phyloP scores from a whole-genome alignment of 352 stramenopile species.

The Nothophytophthora sp. region DNA sequence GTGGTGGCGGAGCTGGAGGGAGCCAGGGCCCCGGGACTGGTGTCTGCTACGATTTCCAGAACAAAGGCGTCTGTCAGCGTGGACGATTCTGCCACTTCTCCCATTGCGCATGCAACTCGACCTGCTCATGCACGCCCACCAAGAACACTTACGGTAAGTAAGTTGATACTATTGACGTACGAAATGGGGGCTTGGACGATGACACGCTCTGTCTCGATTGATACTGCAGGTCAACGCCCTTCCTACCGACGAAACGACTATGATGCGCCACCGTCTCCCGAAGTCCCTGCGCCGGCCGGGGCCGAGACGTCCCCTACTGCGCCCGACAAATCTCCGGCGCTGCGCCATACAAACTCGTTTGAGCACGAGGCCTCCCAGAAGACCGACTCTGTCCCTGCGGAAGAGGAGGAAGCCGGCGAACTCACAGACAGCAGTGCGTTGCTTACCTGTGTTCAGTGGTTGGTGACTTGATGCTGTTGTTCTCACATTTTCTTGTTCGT shows the following conservation, averaged over 20 bases:
- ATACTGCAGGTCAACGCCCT: constrained; percentile 63
- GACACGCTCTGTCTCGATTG: constrained; percentile 10
- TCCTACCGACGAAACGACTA: constrained; percentile 84
- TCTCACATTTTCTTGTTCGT: constrained; percentile 1
- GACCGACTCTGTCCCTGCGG: constrained; percentile 16
- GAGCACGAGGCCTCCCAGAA: constrained; percentile 49
- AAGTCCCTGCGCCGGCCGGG: constrained; percentile 26
- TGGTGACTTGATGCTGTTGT: constrained; percentile 1
- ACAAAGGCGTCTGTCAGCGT: constrained; percentile 86
- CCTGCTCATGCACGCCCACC: constrained; percentile 73
- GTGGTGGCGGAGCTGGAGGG: constrained; percentile 28
- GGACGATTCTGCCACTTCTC: constrained; percentile 87
- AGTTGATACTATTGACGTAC: neutral
- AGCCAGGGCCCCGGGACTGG: constrained; percentile 56
- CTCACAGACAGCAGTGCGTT: constrained; percentile 61
- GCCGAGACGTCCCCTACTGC: constrained; percentile 26
- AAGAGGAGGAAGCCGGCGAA: constrained; percentile 78
- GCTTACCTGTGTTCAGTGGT: neutral
- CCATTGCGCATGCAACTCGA: constrained; percentile 87
- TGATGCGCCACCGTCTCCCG: constrained; percentile 71
- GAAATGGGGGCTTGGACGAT: constrained; percentile 4
- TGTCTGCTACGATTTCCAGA: constrained; percentile 90
- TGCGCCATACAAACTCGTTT: constrained; percentile 44
- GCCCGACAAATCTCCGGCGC: constrained; percentile 43
- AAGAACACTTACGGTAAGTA: constrained; percentile 85